Conservation (phyloP, 164 flowering plant species). For the Kingdonia uniflora region DNA sequence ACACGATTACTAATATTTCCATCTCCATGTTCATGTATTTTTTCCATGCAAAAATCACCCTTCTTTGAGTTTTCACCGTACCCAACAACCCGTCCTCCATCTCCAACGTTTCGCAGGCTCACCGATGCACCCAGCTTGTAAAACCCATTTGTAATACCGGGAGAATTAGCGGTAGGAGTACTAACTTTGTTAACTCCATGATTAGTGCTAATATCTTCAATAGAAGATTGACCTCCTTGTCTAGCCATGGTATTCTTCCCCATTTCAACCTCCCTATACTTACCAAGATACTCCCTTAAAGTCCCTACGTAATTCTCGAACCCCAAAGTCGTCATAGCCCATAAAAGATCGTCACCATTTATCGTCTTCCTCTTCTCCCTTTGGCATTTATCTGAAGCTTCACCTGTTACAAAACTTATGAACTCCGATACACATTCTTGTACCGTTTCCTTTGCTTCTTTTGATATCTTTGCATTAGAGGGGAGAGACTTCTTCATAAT, state of each 20-base stretch:
- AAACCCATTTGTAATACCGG: conserved; percentile 10
- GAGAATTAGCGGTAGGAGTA: neutral
- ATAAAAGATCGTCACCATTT: conserved; percentile 51
- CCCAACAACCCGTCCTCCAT: conserved; percentile 3
- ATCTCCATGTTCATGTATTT: conserved; percentile 13
- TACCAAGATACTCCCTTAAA: conserved; percentile 30
- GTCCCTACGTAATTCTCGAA: conserved; percentile 49
- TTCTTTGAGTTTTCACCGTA: conserved; percentile 4
- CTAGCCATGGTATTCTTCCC: conserved; percentile 29
- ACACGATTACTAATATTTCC: conserved; percentile 8
- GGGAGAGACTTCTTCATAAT: conserved; percentile 51
- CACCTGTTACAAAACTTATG: conserved; percentile 51
- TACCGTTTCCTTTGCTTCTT: conserved; percentile 53
- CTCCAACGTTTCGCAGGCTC: conserved; percentile 1
- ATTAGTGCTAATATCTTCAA: conserved; percentile 3
- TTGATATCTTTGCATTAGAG: conserved; percentile 51
- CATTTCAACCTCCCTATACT: conserved; percentile 43
- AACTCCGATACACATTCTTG: conserved; percentile 60
- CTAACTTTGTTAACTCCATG: neutral
- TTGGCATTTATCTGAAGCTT: conserved; percentile 54
- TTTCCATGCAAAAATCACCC: neutral
- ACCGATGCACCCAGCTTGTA: conserved; percentile 7
- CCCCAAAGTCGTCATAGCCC: conserved; percentile 58
- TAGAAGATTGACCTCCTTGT: conserved; percentile 13
- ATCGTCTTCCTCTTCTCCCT: conserved; percentile 54